A percentile compares a stretch with the other conserved stretches of the same genome.
phyloP scores from a whole-genome alignment of 2,329 filamentous ascomycete genomes.

The Talaromyces sp. region DNA sequence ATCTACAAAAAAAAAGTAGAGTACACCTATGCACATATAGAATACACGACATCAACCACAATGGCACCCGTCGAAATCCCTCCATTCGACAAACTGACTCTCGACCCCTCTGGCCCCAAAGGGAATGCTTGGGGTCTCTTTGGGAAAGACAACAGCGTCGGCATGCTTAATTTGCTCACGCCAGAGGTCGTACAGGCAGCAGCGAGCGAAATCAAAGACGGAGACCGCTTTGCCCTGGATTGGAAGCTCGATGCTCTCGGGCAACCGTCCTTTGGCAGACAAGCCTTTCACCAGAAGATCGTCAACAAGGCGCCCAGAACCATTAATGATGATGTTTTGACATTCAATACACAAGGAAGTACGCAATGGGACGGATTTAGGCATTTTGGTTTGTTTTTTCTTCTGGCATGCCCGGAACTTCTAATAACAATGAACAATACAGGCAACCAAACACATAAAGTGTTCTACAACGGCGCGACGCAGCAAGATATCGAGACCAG shows the following conservation, averaged over 20 bases:
- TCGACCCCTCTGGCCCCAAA: slow-evolving; percentile 11
- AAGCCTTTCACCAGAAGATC: slow-evolving; percentile 50
- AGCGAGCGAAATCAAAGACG: slow-evolving; percentile 48
- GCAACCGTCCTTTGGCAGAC: slow-evolving; percentile 51
- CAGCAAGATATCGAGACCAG: slow-evolving; percentile 32
- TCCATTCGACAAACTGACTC: slow-evolving; percentile 9
- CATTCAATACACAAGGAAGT: slow-evolving; percentile 53
- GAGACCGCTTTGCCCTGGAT: slow-evolving; percentile 53
- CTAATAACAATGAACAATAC: slow-evolving; percentile 2
- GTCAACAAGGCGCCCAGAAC: slow-evolving; percentile 46
- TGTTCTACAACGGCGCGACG: slow-evolving; percentile 39
- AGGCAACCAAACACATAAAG: slow-evolving; percentile 36
- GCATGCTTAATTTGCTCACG: slow-evolving; percentile 56
- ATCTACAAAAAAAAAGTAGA: neutral
- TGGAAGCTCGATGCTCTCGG: slow-evolving; percentile 53
- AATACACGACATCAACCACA: neutral
- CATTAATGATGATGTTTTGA: slow-evolving; percentile 57
- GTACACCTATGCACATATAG: neutral
- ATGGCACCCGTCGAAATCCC: slow-evolving; percentile 8
- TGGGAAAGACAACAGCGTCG: slow-evolving; percentile 53
- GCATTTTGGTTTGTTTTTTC: slow-evolving; percentile 23
- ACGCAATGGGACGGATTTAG: slow-evolving; percentile 46
- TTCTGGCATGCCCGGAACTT: neutral
- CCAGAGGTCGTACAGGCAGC: slow-evolving; percentile 49
- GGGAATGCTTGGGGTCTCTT: slow-evolving; percentile 45